Evolutionary conservation across 2,329 filamentous ascomycete species (phyloP).

Genomic region (Aschersonia sp.): DNA sequence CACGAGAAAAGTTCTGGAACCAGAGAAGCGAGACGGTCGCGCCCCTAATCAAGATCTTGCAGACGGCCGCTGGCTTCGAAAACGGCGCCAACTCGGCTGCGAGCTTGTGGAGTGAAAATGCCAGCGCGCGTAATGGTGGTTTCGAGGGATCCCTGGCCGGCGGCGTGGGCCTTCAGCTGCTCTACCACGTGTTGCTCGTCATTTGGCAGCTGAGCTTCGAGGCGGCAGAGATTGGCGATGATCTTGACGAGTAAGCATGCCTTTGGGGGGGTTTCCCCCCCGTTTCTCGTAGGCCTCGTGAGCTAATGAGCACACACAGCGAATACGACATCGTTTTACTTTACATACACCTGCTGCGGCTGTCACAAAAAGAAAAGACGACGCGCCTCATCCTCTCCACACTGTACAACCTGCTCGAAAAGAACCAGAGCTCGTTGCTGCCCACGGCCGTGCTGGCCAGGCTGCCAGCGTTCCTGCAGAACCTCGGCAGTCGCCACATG

Average conservation of each 20-base stretch:
- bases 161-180: slow-evolving; percentile 77
- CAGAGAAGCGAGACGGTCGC: slow-evolving; percentile 73
- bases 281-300: neutral
- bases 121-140: slow-evolving; percentile 40
- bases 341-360: slow-evolving; percentile 79
- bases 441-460: slow-evolving; percentile 77
- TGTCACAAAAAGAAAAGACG: slow-evolving; percentile 96
- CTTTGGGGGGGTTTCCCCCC: neutral
- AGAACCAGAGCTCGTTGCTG: slow-evolving; percentile 58
- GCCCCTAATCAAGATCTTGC: slow-evolving; percentile 71
- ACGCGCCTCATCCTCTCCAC: slow-evolving; percentile 83
- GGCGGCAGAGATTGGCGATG: slow-evolving; percentile 54
- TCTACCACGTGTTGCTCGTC: slow-evolving; percentile 87
- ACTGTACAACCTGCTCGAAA: slow-evolving; percentile 66
- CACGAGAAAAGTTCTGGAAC: slow-evolving; percentile 79
- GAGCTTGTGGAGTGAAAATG: slow-evolving; percentile 45
- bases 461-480: slow-evolving; percentile 54
- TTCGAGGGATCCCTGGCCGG: slow-evolving; percentile 54
- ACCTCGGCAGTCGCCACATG: slow-evolving; percentile 46
- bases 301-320: slow-evolving; percentile 26
- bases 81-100: slow-evolving; percentile 50
- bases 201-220: slow-evolving; percentile 97
- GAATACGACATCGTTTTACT: slow-evolving; percentile 87
- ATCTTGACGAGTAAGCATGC: slow-evolving; percentile 65
- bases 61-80: slow-evolving; percentile 57